Evolutionary conservation across 768 basidiomycete genomes (phyloP), one percentile per base, ranked within the genome.

Genomic region (Hemileccinum impolitum): DNA sequence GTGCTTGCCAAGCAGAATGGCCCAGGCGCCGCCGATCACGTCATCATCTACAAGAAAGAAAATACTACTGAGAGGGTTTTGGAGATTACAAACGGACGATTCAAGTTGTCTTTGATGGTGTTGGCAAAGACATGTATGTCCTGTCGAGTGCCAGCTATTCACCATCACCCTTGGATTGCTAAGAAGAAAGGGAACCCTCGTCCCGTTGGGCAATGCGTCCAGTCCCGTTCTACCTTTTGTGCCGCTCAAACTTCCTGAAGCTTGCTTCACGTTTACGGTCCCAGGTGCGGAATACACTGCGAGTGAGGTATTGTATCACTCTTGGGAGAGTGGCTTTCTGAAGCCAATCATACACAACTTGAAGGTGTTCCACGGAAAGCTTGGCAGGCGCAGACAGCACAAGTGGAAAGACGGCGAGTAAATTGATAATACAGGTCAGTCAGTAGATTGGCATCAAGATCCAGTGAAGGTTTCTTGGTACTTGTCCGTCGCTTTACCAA

Each of bases 61-160:
- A n/a, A n/a, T n/a, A n/a, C n/a, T n/a, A n/a, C n/a, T n/a, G n/a
- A n/a, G n/a, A n/a, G n/a, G n/a, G n/a, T n/a, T n/a, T n/a, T n/a
- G n/a, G n/a, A n/a, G n/a, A n/a, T n/a, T n/a, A n/a, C n/a, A n/a
- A n/a, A n/a, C n/a, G n/a, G n/a, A n/a, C n/a, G n/a, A n/a, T n/a
- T 4, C 80, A 95, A 53, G 94, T 81, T 14, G 79, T 92, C 21
- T 95, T 87, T 60, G 95, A 99, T 60, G 95, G 95, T 26, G 92
- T 99, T n/a, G 95, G 95, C 2, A 94, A 89, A 72, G 89, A 92
- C 65, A 97, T 94, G 80, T 94, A 69, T 50, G 87, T 75, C 19
- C 30, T 14, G 4, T 26, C 10, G 11, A 1, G 23, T 23, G 6
- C 13, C 25, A 25, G 34, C 19, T 48, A 11, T 31, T 48, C 36